phyloP scores from a whole-genome alignment of 148 eudicot genomes.

The Rheum nobile region DNA sequence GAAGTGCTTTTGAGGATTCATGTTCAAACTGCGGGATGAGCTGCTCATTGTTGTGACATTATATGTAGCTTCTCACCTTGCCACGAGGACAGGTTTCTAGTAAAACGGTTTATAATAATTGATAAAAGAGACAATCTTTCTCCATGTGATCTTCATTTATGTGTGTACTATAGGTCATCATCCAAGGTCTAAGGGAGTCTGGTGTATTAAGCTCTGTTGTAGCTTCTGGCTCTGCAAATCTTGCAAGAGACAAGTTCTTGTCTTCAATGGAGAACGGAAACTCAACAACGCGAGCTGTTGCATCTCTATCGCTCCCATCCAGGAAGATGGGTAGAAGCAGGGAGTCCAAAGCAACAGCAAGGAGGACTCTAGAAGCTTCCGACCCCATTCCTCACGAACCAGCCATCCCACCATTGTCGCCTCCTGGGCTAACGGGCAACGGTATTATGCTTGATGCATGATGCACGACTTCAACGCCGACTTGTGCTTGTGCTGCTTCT shows the following conservation, averaged over 20 bases:
- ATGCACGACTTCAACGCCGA: neutral
- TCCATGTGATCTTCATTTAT: neutral
- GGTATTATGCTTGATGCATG: slow-evolving; percentile 24
- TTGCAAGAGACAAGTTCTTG: slow-evolving; percentile 40
- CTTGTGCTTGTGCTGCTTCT: neutral
- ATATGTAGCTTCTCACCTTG: neutral
- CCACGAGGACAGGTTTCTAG: neutral
- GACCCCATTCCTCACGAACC: slow-evolving; percentile 23
- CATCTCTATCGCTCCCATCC: slow-evolving; percentile 23
- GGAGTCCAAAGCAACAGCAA: slow-evolving; percentile 40
- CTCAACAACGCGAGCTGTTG: slow-evolving; percentile 29
- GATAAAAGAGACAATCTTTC: no score
- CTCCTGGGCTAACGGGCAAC: slow-evolving; percentile 34
- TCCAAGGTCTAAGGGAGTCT: slow-evolving; percentile 73
- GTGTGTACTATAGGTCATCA: slow-evolving; percentile 35
- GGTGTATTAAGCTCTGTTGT: slow-evolving; percentile 57
- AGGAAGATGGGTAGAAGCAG: slow-evolving; percentile 35
- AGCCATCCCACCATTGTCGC: slow-evolving; percentile 73
- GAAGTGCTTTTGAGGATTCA: neutral
- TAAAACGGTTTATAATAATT: neutral
- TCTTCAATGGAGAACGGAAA: slow-evolving; percentile 48
- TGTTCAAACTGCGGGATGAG: no score
- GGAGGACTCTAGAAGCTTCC: slow-evolving; percentile 33
- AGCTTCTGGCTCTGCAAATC: slow-evolving; percentile 40
- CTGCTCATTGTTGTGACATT: no score